Evolutionary conservation across 345 rosid species (phyloP), one percentile per base, ranked within the genome.

Genomic region (Arabis alpina): DNA sequence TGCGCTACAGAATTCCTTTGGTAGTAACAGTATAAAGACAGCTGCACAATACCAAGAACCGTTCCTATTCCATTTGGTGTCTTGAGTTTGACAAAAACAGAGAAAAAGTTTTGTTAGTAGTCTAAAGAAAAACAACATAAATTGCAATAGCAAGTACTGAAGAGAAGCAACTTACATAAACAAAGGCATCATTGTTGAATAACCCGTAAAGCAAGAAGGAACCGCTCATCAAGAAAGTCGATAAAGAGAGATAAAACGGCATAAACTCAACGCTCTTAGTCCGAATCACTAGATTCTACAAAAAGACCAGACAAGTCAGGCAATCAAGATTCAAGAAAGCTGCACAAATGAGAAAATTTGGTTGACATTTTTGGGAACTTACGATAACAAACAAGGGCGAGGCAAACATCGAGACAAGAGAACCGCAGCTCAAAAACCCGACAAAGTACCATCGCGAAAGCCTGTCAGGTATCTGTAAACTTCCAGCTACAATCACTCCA

Each of bases 351-450:
- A 7, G 51, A n/a, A 10, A 4, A 56, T n/a, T 36, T 25, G 14
- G 48, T 34, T 7, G 30, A 50, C 55, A 40, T 58, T 30, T 15
- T 16, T 16, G 65, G 28, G 25, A 42, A 80, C 98, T 83, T 75
- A 93, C 98, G 23, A 93, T 88, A 69, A 93, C 81, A 78, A 90
- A 82, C 82, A 93, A 80, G 0, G 98, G 98, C 12, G 98, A 93
- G 5, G 96, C 98, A 61, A 86, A 88, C 98, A 93, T 93, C 34
- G 91, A 87, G 49, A 90, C 75, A 64, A 93, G 96, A 83, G 93
- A 80, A 71, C 60, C 80, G 47, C 84, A 71, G 51, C 96, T 90
- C 79, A 93, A 54, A 23, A 74, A 39, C 37, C 98, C 98, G 25
- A 90, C 88, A 48, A 77, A 47, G 25, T 83, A 71, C 85, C 80